Conservation (phyloP, 768 basidiomycete genomes). For the Imleria badia region DNA sequence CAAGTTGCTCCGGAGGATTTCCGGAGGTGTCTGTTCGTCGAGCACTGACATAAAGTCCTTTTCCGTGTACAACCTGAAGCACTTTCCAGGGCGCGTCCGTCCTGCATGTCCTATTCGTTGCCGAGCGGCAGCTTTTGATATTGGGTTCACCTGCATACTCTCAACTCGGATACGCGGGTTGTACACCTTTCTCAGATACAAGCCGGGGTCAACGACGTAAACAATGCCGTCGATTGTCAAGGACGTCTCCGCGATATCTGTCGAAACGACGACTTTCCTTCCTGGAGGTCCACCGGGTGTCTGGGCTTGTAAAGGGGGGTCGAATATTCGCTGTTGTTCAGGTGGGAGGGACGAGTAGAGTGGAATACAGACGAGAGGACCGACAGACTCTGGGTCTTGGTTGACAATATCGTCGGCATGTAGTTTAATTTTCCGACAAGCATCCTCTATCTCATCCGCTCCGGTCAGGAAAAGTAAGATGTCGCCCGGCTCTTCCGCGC, state of each 20-base stretch:
- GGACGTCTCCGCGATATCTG: conserved; percentile 97
- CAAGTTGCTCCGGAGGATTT: conserved; percentile 91
- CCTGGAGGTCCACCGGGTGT: conserved; percentile 73
- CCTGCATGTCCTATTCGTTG: conserved; percentile 97
- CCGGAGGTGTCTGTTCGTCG: conserved; percentile 96
- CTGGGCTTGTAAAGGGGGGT: conserved; percentile 70
- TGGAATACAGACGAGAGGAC: conserved; percentile 87
- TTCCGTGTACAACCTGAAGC: conserved; percentile 95
- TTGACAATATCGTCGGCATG: conserved; percentile 85
- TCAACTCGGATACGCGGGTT: conserved; percentile 98
- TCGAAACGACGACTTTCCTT: conserved; percentile 91
- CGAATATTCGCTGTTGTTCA: conserved; percentile 94
- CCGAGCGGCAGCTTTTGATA: conserved; percentile 95
- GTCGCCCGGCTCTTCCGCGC: conserved; percentile 92
- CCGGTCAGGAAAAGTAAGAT: conserved; percentile 94
- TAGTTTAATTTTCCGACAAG: conserved; percentile 87
- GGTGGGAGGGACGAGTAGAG: conserved; percentile 95
- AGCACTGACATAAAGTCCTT: conserved; percentile 95
- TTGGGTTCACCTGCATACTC: conserved; percentile 88
- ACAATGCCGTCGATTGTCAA: conserved; percentile 98
- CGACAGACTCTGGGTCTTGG: conserved; percentile 70
- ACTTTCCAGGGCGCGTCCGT: conserved; percentile 94
- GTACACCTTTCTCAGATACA: conserved; percentile 98
- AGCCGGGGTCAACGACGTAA: conserved; percentile 98
- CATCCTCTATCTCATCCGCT: conserved; percentile 97